Conservation (phyloP, 139 green algal species). For the Asterochloris sp. region DNA sequence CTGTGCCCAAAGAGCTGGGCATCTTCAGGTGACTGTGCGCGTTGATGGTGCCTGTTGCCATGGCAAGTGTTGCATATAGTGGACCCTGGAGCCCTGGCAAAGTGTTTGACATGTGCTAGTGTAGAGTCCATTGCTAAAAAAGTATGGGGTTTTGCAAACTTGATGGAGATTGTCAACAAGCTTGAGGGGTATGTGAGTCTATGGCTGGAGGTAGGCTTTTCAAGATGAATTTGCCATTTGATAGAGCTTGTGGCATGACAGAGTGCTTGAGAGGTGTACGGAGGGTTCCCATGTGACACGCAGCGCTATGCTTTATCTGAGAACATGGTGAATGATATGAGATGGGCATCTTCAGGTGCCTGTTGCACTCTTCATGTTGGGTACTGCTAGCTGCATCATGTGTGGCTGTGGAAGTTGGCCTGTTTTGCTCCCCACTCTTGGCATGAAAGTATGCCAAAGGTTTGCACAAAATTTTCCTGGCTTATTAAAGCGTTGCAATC, state of each 20-base stretch:
- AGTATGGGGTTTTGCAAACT: neutral
- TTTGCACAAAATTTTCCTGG: neutral
- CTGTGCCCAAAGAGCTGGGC: constrained; percentile 22
- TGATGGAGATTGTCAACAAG: too few relatives aligned
- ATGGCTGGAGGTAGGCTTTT: too few relatives aligned
- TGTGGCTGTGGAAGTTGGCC: neutral
- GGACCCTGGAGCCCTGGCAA: neutral
- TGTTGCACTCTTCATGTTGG: neutral
- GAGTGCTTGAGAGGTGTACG: too few relatives aligned
- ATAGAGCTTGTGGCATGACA: too few relatives aligned
- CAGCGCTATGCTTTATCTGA: too few relatives aligned
- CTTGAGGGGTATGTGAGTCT: too few relatives aligned
- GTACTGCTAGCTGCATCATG: neutral
- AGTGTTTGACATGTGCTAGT: neutral
- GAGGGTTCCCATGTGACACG: too few relatives aligned
- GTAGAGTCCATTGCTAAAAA: neutral
- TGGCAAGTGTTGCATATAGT: neutral
- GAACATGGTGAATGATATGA: too few relatives aligned
- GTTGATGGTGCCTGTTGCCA: neutral
- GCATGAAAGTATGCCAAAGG: neutral
- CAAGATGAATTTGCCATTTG: too few relatives aligned
- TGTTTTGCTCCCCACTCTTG: neutral
- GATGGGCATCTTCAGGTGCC: too few relatives aligned
- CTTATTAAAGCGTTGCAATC: neutral
- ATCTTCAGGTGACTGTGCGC: constrained; percentile 38